A percentile compares a stretch with the other conserved stretches of the same genome.
Evolutionary conservation across 257 asterid species (phyloP).

Genomic region (Solanum peruvianum): DNA sequence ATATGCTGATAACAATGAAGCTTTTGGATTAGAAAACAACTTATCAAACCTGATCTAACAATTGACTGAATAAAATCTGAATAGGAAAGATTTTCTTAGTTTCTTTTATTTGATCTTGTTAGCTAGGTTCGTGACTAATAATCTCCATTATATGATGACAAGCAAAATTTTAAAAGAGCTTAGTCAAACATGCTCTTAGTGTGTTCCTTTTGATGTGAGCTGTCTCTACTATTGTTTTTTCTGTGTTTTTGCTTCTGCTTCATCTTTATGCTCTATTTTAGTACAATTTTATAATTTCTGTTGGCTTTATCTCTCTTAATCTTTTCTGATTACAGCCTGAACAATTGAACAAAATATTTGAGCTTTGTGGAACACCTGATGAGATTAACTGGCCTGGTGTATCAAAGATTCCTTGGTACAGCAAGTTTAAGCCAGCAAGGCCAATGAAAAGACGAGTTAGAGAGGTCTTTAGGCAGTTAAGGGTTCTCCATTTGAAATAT

Average conservation of each 20-base stretch:
- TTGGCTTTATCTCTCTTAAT: not conserved
- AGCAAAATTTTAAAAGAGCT: not conserved
- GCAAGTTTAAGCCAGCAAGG: conserved; percentile 82
- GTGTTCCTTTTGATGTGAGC: not conserved
- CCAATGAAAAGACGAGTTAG: conserved; percentile 75
- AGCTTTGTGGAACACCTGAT: conserved; percentile 98
- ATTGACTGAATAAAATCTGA: not conserved
- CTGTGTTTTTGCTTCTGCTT: not conserved
- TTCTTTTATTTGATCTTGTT: not conserved
- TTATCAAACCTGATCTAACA: not conserved
- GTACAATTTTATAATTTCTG: not conserved
- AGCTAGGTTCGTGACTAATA: not conserved
- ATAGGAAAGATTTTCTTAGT: not conserved
- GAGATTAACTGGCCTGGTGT: conserved; percentile 97
- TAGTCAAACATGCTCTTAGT: not conserved
- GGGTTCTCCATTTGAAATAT: conserved; percentile 13
- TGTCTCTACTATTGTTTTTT: not conserved
- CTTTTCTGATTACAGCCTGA: conserved; percentile 49
- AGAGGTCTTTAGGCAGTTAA: conserved; percentile 83
- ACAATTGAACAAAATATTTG: conserved; percentile 82
- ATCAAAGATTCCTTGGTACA: conserved; percentile 90
- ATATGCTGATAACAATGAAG: not conserved
- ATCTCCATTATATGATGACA: not conserved
- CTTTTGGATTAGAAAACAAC: not conserved
- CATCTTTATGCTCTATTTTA: not conserved